Conservation (phyloP, 805 yeast genomes). For the Hanseniaspora meyeri region DNA sequence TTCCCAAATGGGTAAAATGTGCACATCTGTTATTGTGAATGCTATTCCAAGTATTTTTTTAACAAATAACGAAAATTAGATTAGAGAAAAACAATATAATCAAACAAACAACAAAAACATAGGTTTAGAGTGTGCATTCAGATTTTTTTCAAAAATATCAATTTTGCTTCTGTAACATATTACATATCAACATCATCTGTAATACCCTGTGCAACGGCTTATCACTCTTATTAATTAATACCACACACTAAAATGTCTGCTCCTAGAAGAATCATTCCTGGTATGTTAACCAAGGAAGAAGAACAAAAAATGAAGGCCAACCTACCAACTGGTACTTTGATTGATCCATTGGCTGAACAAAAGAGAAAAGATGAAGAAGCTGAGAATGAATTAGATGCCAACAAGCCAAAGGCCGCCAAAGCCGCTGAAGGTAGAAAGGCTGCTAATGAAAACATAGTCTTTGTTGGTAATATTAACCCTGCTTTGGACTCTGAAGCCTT, state of each 20-base stretch:
- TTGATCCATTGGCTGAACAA: constrained; percentile 12
- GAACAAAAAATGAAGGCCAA: constrained; percentile 12
- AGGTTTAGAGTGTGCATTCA: neutral
- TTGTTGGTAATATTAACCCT: constrained; percentile 64
- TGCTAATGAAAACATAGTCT: constrained; percentile 55
- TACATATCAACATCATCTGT: too few species aligned
- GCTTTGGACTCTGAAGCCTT: constrained; percentile 52
- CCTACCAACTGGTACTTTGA: constrained; percentile 10
- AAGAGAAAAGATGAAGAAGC: constrained; percentile 13
- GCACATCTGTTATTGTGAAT: too few species aligned
- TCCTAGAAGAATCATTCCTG: constrained; percentile 11
- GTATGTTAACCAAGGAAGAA: constrained; percentile 13
- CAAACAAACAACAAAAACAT: too few species aligned
- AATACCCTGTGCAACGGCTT: too few species aligned
- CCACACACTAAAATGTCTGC: neutral
- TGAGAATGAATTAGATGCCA: constrained; percentile 13
- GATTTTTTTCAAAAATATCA: neutral
- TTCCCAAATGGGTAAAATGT: neutral
- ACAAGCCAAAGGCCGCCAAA: constrained; percentile 38
- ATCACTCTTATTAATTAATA: neutral
- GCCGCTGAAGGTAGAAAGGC: constrained; percentile 76
- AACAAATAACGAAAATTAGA: too few species aligned
- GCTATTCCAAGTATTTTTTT: neutral
- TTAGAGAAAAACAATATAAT: too few species aligned
- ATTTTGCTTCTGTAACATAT: too few species aligned